Evolutionary conservation across 2,329 filamentous ascomycete genomes (phyloP).

Genomic region (Harringtonia lauricola): DNA sequence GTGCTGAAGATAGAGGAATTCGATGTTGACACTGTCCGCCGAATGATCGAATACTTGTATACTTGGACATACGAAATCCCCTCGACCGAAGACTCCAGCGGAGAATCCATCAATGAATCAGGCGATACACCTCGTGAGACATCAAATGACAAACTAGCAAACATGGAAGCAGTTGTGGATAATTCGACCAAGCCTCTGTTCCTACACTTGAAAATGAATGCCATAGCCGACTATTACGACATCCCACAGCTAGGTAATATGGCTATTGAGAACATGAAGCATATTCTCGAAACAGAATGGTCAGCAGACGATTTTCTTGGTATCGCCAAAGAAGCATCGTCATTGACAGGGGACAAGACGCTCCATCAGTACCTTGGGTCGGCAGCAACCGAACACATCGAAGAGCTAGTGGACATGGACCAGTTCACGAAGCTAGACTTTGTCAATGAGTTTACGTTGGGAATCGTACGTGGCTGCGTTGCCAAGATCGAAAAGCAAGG

Average conservation of each 20-base stretch:
- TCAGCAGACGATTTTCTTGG: not conserved
- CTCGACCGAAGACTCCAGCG: not conserved
- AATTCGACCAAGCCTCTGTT: not conserved
- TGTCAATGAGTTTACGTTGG: not conserved
- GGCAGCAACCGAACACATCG: not conserved
- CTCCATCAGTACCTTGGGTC: not conserved
- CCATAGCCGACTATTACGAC: not conserved
- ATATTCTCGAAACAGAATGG: not conserved
- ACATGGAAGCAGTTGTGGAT: too few species aligned
- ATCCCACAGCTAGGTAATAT: not conserved
- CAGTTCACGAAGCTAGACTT: not conserved
- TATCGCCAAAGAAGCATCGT: not conserved
- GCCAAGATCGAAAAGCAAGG: too few species aligned
- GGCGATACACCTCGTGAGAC: too few species aligned
- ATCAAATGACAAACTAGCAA: too few species aligned
- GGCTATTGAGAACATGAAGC: not conserved
- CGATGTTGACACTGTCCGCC: not conserved
- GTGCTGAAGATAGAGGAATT: constrained; percentile 4
- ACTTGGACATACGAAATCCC: constrained; percentile 3
- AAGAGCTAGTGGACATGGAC: not conserved
- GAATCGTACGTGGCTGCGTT: not conserved
- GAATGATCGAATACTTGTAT: constrained; percentile 10
- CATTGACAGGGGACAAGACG: not conserved
- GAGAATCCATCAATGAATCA: too few species aligned
- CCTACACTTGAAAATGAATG: not conserved